Base-by-base conservation (phyloP, 2,329 filamentous ascomycete genomes). In the Ascochyta fabae region DNA sequence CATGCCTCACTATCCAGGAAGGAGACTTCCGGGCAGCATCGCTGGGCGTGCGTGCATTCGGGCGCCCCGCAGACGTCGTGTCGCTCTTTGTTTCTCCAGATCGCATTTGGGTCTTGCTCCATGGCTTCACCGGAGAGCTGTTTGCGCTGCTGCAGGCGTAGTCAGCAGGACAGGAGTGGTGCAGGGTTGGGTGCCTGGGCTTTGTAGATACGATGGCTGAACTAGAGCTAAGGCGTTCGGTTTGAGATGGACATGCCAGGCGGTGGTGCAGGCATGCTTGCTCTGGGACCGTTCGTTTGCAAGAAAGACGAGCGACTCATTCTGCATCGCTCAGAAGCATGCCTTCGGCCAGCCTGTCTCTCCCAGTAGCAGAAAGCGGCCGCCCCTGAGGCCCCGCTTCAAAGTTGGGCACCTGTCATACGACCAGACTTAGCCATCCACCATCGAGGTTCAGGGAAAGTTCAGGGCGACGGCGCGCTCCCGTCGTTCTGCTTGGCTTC, bases 401-500 rank as follows among this genome's bases (percentile, higher is more conserved):
- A 29, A 22, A 26, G 22, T 53, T 47, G 49, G 49, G 53, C 48
- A 53, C 57, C 63, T 59, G 61, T 66, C 63, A 63, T 60, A 60
- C 55, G 58, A 60, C 54, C 54, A 50, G 53, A 46, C 41, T 44
- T 55, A 41, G 49, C 42, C 50, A 46, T 54, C 46, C 53, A 39
- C 45, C 43, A 45, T 59, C 55, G 56, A 64, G 63, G 62, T 65
- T 55, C 58, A 64, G 65, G 59, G 57, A 55, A 63, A 62, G 53
- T 19, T 43, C 53, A 48, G 29, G 41, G 31, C 53, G 46, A 50
- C 69, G 68, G 65, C 62, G 66, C 47, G 62, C 64, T 29, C 27
- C 27, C 64, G 61, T 61, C 56, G 48, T 48, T 51, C 58, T 54
- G 29, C 48, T 57, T 59, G 53, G 61, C 60, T 56, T 42, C 53